Percentiles rank a stretch among this genome's conserved stretches.
These are phyloP conservation scores for Trichoderma gamsii DNA, from an alignment of 495 filamentous ascomycete genomes.

Conservation along the genomic window DNA sequence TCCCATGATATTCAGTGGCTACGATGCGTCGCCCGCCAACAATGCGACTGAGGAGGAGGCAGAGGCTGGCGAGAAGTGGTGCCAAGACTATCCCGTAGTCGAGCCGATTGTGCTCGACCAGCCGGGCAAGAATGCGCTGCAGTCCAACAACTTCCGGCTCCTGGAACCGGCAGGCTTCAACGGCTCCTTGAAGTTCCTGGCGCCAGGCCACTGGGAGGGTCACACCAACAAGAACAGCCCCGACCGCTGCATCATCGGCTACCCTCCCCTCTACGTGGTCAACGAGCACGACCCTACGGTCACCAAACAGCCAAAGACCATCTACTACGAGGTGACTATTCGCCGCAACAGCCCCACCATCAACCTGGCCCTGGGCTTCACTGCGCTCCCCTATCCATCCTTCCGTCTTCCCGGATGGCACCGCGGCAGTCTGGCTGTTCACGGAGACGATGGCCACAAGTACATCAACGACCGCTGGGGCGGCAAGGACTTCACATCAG, in stretches of 20 bases:
- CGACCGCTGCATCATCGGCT: constrained; percentile 56
- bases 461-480: constrained; percentile 86
- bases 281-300: constrained; percentile 58
- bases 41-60: constrained; percentile 69
- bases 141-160: constrained; percentile 31
- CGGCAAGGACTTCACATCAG: constrained; percentile 61
- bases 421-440: constrained; percentile 74
- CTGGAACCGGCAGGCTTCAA: constrained; percentile 30
- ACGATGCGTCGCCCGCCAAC: constrained; percentile 59
- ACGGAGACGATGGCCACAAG: constrained; percentile 82
- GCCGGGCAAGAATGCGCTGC: constrained; percentile 28
- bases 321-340: constrained; percentile 77
- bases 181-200: constrained; percentile 28
- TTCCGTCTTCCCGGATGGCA: constrained; percentile 93
- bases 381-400: constrained; percentile 73
- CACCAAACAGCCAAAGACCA: constrained; percentile 48
- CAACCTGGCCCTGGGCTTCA: constrained; percentile 69
- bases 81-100: constrained; percentile 55
- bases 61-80: constrained; percentile 68
- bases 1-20: constrained; percentile 56
- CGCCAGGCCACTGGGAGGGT: constrained; percentile 41
- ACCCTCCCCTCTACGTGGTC: constrained; percentile 72
- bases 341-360: constrained; percentile 39
- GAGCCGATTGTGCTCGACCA: constrained; percentile 47
- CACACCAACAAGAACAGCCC: constrained; percentile 26